Percentiles rank a stretch among this genome's conserved stretches.
phyloP scores from a whole-genome alignment of 2,329 filamentous ascomycete genomes.

The Aureobasidium sp. region DNA sequence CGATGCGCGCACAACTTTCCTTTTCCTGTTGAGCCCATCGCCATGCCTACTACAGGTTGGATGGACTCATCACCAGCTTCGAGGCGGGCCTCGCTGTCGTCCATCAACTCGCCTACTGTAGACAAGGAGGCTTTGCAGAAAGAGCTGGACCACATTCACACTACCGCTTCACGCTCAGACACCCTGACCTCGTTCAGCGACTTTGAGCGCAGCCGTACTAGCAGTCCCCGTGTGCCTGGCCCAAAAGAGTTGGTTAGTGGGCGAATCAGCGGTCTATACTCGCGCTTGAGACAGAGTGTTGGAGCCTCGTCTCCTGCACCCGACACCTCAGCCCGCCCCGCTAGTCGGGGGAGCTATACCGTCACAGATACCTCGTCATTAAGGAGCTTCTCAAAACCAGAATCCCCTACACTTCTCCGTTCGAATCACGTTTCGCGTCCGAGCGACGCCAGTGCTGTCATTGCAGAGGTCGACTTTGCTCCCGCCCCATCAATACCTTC shows the following conservation, averaged over 20 bases:
- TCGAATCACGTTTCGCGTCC: slow-evolving; percentile 7
- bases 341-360: slow-evolving; percentile 31
- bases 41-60: slow-evolving; percentile 24
- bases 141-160: slow-evolving; percentile 81
- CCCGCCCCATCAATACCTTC: background rate
- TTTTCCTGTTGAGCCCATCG: slow-evolving; percentile 25
- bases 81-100: slow-evolving; percentile 33
- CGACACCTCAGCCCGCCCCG: slow-evolving; percentile 64
- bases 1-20: slow-evolving; percentile 14
- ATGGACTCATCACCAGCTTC: slow-evolving; percentile 26
- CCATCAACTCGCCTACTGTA: slow-evolving; percentile 34
- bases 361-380: slow-evolving; percentile 24
- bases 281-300: slow-evolving; percentile 55
- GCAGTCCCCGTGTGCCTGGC: slow-evolving; percentile 19
- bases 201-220: slow-evolving; percentile 63
- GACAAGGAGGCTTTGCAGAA: slow-evolving; percentile 71
- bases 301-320: slow-evolving; percentile 17
- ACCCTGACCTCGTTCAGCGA: slow-evolving; percentile 91
- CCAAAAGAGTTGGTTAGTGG: slow-evolving; percentile 32
- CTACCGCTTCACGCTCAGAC: slow-evolving; percentile 74
- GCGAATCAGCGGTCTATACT: slow-evolving; percentile 75
- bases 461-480: background rate
- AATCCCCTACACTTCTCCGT: slow-evolving; percentile 1
- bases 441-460: slow-evolving; percentile 1
- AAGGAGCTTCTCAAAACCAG: slow-evolving; percentile 17